Base-by-base conservation (phyloP, 352 stramenopile species). In the Pseudoperonospora humuli region DNA sequence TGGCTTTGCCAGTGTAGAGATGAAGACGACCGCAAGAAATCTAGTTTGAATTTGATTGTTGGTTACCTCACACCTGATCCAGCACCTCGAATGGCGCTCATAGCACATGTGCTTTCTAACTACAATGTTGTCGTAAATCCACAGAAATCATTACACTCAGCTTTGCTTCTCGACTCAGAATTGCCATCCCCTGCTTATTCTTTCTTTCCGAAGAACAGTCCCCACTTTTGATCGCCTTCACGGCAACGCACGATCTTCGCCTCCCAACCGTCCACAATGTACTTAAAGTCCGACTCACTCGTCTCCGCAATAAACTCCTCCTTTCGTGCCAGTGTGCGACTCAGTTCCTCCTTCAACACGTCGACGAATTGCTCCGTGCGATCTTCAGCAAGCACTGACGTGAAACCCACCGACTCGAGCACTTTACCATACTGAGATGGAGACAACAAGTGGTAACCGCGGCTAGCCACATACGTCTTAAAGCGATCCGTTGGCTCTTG, bases 141-240 rank as follows among this genome's bases (percentile, higher is more conserved):
- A 2, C 14, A 37, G 13, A 34, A 34, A 34, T 4, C 3, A 34
- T 34, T n/a, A 18, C 14, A 23, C n/a, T 7, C 15, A 23, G 5
- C 13, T 36, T n/a, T 13, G 14, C 17, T 37, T 14, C 31, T 34
- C 3, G 28, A 15, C 28, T 19, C n/a, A n/a, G 7, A 15, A 3
- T 5, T 32, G 27, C 27, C 15, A 43, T 18, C 10, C n/a, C 24
- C n/a, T 35, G 10, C 18, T 61, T 58, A 75, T 26, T 65, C 26
- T 51, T 86, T 86, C 31, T 73, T 49, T 31, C 54, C 75, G 52
- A 76, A 72, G 32, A 86, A 85, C 44, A 86, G 53, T n/a, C 75
- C 75, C 75, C 75, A 86, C 50, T 84, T 84, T 56, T 86, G 75
- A 25, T 86, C 72, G 10, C 75, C 75, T 1, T 86, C 75, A 1